These are phyloP conservation scores for Solanum tacnaense DNA, from an alignment of 257 asterid species.

Conservation along the genomic window DNA sequence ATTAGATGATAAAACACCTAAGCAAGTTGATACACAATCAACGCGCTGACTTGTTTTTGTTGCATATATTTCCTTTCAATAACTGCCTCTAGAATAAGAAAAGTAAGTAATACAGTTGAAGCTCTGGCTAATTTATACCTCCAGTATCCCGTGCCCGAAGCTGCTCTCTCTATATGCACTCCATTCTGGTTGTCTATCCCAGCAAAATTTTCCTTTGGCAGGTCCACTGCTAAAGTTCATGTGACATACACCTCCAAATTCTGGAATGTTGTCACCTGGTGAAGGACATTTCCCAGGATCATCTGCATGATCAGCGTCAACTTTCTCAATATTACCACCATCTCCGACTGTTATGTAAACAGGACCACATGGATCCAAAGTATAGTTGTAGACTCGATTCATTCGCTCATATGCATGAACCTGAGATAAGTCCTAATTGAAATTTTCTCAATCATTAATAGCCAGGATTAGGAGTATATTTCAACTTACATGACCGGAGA, in stretches of 20 bases:
- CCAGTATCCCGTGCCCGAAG: constrained; percentile 94
- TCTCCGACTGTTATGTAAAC: constrained; percentile 76
- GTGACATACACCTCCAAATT: constrained; percentile 61
- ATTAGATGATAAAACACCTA: neutral
- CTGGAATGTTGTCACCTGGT: constrained; percentile 41
- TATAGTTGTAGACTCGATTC: constrained; percentile 70
- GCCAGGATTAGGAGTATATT: neutral
- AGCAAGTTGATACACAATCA: neutral
- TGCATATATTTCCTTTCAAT: neutral
- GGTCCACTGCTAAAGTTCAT: constrained; percentile 64
- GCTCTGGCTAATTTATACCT: constrained; percentile 33
- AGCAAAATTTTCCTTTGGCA: constrained; percentile 68
- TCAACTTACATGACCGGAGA: constrained; percentile 73
- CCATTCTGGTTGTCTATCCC: constrained; percentile 91
- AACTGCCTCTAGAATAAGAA: neutral
- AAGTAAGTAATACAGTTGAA: neutral
- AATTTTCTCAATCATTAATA: neutral
- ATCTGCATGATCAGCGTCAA: constrained; percentile 74
- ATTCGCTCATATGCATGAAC: constrained; percentile 81
- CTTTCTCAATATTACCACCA: constrained; percentile 85
- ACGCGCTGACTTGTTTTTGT: neutral
- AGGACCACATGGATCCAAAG: constrained; percentile 68
- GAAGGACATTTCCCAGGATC: constrained; percentile 75
- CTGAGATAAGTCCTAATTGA: constrained; percentile 2
- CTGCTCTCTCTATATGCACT: constrained; percentile 96